Evolutionary conservation across 345 rosid species (phyloP).

Genomic region (Lepidium africanum): DNA sequence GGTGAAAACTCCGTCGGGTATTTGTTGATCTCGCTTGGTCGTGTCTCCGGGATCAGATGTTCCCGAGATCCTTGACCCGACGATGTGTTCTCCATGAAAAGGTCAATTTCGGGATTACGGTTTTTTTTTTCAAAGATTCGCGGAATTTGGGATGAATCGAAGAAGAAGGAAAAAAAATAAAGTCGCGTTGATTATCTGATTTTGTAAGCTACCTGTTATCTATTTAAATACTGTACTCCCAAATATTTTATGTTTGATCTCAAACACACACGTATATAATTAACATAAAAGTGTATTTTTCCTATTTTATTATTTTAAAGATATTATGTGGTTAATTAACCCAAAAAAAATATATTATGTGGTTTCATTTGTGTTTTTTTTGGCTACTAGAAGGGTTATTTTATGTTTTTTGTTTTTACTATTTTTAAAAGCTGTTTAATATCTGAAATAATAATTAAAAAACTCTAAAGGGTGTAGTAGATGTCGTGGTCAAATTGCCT

Average conservation of each 20-base stretch:
- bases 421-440: neutral
- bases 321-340: slow-evolving; percentile 21
- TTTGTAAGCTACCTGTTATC: slow-evolving; percentile 8
- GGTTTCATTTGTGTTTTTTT: neutral
- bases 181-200: neutral
- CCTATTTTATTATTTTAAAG: neutral
- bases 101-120: neutral
- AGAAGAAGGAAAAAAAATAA: neutral
- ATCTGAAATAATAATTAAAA: neutral
- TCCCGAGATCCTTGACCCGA: slow-evolving; percentile 27
- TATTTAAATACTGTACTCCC: slow-evolving; percentile 9
- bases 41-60: neutral
- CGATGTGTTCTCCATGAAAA: slow-evolving; percentile 15
- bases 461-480: neutral
- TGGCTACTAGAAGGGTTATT: neutral
- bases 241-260: neutral
- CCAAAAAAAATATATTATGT: slow-evolving; percentile 17
- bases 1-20: slow-evolving; percentile 2
- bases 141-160: neutral
- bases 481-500: neutral
- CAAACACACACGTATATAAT: neutral
- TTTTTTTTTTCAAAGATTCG: neutral
- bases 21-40: slow-evolving; percentile 13
- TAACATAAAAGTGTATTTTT: neutral
- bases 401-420: neutral